Base-by-base conservation (phyloP, 2,329 filamentous ascomycete species). In the Sphaceloma murrayae region DNA sequence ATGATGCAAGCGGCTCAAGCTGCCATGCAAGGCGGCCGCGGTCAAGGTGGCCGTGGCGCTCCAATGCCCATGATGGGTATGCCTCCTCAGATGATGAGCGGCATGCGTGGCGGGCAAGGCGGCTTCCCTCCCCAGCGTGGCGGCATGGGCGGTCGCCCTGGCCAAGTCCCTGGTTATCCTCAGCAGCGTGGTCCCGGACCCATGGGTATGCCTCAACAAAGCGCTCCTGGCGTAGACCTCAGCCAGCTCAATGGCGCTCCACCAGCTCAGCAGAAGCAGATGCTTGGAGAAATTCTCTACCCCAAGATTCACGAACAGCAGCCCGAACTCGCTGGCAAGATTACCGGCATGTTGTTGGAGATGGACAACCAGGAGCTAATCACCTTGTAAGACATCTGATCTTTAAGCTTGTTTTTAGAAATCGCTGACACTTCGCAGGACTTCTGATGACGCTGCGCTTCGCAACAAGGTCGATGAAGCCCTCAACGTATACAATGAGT, bases 291-390 rank as follows among this genome's bases (percentile, higher is more conserved):
- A 72, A 81, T 86, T 56, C 83, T 98, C 57, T 98, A 96, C 77
- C 91, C 91, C 62, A 98, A 96, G 82, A 96, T 98, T 60, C 80
- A 88, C 66, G 79, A 78, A 55, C 81, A 94, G 68, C 91, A 98
- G 73, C 84, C 87, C 49, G 88, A 95, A 58, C 75, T 98, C 59
- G 91, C 91, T 51, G 91, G 91, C 63, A 98, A 98, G 81, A 96
- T 98, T 66, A 98, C 91, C 50, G 91, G 91, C 69, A 98, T 98
- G 91, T 82, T 98, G 58, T 70, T 98, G 58, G 91, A 98, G 77
- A 98, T 98, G 91, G 91, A 96, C 59, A 96, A 96, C 69, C 65
- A 74, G 47, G 91, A 98, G 73, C 74, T 98, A 57, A 76, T 98
- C 62, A 85, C 85, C 69, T 77, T 98, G 85, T 94, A 82, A 85